Conservation (phyloP, 805 yeast genomes). For the Ogataea dorogensis region DNA sequence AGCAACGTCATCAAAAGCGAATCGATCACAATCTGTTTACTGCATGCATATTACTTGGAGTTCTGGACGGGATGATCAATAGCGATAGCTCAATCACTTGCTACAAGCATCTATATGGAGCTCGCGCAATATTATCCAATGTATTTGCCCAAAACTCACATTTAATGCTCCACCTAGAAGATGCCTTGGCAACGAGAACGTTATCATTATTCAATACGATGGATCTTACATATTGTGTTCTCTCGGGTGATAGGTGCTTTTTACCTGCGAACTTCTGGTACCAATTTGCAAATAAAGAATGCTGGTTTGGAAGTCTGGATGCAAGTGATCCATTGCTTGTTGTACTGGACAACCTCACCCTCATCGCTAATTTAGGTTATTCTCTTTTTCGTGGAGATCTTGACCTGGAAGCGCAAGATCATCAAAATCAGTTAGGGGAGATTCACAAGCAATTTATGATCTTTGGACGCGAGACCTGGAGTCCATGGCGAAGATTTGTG, state of each 20-base stretch:
- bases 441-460: no score
- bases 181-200: constrained; percentile 19
- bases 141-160: constrained; percentile 13
- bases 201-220: constrained; percentile 30
- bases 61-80: constrained; percentile 29
- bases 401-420: no score
- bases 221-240: constrained; percentile 27
- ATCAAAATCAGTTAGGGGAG: no score
- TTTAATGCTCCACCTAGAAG: constrained; percentile 11
- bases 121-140: constrained; percentile 23
- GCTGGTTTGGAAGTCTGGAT: constrained; percentile 31
- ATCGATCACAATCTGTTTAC: constrained; percentile 17
- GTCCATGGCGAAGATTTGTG: constrained; percentile 23
- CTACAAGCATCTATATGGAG: constrained; percentile 26
- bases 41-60: constrained; percentile 25
- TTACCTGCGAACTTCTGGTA: constrained; percentile 23
- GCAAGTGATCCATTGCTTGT: constrained; percentile 30
- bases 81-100: constrained; percentile 17
- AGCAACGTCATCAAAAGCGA: constrained; percentile 1
- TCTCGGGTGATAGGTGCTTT: constrained; percentile 24
- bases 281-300: constrained; percentile 21
- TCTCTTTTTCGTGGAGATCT: no score
- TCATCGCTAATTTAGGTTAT: constrained; percentile 17
- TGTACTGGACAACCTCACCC: constrained; percentile 28
- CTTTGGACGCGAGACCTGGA: no score